Percentiles rank a stretch among this genome's conserved stretches.
Evolutionary conservation across 805 yeast genomes (phyloP).

Genomic region (Saturnispora quitensis): DNA sequence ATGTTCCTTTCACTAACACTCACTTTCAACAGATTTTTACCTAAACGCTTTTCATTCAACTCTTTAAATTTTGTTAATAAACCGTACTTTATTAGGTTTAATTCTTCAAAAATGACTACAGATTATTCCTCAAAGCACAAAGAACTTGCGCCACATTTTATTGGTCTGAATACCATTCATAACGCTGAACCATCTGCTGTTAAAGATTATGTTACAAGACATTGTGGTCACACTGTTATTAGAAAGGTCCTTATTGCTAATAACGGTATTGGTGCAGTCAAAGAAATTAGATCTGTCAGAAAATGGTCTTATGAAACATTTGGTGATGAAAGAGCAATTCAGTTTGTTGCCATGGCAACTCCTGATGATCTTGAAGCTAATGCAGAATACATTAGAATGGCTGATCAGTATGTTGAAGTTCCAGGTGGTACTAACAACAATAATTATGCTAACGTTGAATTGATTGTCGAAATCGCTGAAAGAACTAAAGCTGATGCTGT

Average conservation of each 20-base stretch:
- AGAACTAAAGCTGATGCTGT: conserved; percentile 95
- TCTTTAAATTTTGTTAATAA: background rate
- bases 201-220: conserved; percentile 73
- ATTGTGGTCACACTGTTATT: conserved; percentile 94
- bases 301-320: conserved; percentile 99
- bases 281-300: conserved; percentile 93
- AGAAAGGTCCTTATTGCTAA: conserved; percentile 86
- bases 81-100: background rate
- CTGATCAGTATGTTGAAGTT: conserved; percentile 95
- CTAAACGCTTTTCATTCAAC: background rate
- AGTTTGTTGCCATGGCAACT: conserved; percentile 97
- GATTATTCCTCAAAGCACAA: conserved; percentile 17
- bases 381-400: conserved; percentile 97
- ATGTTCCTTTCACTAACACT: background rate
- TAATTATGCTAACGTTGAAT: conserved; percentile 95
- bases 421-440: conserved; percentile 99
- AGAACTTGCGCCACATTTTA: conserved; percentile 60
- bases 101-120: conserved; percentile 3
- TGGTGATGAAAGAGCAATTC: conserved; percentile 88
- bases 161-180: conserved; percentile 72
- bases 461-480: conserved; percentile 95
- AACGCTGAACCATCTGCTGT: conserved; percentile 70
- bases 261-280: conserved; percentile 99
- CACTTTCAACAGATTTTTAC: background rate
- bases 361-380: conserved; percentile 98